Evolutionary conservation across 1,284 basidiomycete genomes (phyloP).

Genomic region (Ustilago loliicola): DNA sequence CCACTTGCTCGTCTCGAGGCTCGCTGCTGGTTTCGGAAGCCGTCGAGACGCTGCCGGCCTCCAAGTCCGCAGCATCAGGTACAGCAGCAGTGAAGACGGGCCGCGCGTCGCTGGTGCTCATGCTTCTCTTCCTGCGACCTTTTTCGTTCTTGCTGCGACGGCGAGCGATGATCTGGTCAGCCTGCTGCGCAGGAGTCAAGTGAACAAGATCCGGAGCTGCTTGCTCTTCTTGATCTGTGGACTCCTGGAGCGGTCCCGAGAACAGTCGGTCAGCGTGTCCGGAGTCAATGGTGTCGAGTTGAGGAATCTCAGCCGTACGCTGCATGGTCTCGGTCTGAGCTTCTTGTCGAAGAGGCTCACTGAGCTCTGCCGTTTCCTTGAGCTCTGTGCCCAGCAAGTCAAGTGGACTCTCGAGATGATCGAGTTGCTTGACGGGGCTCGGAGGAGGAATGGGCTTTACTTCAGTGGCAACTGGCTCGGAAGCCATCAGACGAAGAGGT

Average conservation of each 20-base stretch:
- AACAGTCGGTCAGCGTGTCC: constrained; percentile 15
- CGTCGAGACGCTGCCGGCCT: constrained; percentile 15
- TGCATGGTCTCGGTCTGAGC: neutral
- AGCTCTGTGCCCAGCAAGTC: constrained; percentile 59
- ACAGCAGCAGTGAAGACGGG: constrained; percentile 42
- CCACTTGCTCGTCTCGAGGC: constrained; percentile 32
- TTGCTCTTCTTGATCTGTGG: neutral
- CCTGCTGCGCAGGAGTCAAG: constrained; percentile 60
- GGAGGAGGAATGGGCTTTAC: constrained; percentile 47
- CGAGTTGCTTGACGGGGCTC: constrained; percentile 52
- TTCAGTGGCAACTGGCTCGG: constrained; percentile 31
- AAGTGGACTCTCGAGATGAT: constrained; percentile 49
- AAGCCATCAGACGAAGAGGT: constrained; percentile 13
- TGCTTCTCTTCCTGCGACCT: constrained; percentile 50
- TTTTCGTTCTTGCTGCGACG: constrained; percentile 60
- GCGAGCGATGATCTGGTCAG: constrained; percentile 62
- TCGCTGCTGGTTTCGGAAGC: constrained; percentile 18
- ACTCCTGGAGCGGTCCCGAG: constrained; percentile 3
- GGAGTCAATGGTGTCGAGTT: constrained; percentile 17
- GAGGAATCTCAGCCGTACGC: neutral
- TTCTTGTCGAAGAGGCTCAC: constrained; percentile 5
- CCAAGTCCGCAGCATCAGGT: constrained; percentile 7
- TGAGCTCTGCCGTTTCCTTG: constrained; percentile 29
- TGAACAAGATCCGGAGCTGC: constrained; percentile 11
- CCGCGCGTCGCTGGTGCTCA: constrained; percentile 57